Evolutionary conservation across 495 filamentous ascomycete genomes (phyloP).

Genomic region (Diplogelasinospora grovesii): DNA sequence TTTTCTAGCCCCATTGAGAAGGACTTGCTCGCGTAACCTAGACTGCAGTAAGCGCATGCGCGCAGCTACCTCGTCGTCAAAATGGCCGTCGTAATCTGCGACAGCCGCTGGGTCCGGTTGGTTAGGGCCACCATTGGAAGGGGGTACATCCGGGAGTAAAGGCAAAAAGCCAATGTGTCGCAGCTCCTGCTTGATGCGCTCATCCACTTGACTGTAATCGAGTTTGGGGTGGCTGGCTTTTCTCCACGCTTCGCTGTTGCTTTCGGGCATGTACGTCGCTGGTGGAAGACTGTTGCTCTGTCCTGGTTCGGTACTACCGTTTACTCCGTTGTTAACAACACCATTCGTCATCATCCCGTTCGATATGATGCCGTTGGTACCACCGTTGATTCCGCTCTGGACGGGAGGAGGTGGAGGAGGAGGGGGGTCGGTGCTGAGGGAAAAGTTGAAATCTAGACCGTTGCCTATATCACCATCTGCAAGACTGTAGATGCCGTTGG

Average conservation of each 20-base stretch:
- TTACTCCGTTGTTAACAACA: conserved; percentile 26
- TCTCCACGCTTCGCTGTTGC: conserved; percentile 51
- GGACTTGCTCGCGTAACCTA: conserved; percentile 70
- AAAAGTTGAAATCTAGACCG: conserved; percentile 17
- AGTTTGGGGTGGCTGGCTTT: conserved; percentile 57
- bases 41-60: conserved; percentile 78
- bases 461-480: conserved; percentile 43
- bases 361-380: conserved; percentile 1
- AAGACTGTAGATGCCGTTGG: conserved; percentile 54
- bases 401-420: background rate
- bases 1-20: conserved; percentile 86
- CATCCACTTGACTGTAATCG: conserved; percentile 79
- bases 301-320: conserved; percentile 8
- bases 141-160: conserved; percentile 47
- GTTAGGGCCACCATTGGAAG: conserved; percentile 36
- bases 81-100: conserved; percentile 76
- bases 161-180: conserved; percentile 88
- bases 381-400: too few relatives aligned
- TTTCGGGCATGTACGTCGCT: conserved; percentile 72
- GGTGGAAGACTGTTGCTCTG: conserved; percentile 42
- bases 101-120: conserved; percentile 24
- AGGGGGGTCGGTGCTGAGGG: conserved; percentile 1
- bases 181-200: conserved; percentile 83
- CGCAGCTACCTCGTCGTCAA: conserved; percentile 90
- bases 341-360: conserved; percentile 21